A percentile compares a stretch with the other conserved stretches of the same genome.
Conservation (phyloP, 768 basidiomycete genomes). For the Boletus speciosus region DNA sequence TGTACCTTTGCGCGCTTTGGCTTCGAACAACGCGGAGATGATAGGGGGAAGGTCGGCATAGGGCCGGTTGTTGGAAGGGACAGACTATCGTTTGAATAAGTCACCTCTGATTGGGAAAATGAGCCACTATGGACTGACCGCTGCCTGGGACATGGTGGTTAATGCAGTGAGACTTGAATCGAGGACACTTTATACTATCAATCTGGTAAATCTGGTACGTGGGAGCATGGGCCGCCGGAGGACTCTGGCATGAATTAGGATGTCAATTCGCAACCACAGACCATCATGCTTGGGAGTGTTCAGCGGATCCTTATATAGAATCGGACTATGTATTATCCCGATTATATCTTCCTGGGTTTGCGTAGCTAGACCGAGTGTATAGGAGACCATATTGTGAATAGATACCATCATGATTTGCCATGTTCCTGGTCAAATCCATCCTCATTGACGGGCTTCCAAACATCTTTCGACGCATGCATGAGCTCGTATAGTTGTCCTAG, state of each 20-base stretch:
- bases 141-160: slow-evolving; percentile 36
- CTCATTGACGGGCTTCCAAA: slow-evolving; percentile 64
- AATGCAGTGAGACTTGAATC: not conserved
- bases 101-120: not conserved
- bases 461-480: slow-evolving; percentile 85
- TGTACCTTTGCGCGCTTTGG: slow-evolving; percentile 63
- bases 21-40: slow-evolving; percentile 51
- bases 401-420: slow-evolving; percentile 11
- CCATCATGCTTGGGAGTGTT: slow-evolving; percentile 1
- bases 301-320: not conserved
- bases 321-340: slow-evolving; percentile 4
- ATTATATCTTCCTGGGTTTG: not conserved
- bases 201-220: slow-evolving; percentile 10
- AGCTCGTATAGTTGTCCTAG: slow-evolving; percentile 92
- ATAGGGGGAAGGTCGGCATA: slow-evolving; percentile 53
- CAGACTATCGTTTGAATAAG: slow-evolving; percentile 27
- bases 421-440: slow-evolving; percentile 1
- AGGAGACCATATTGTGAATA: slow-evolving; percentile 1
- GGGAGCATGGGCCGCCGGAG: not conserved
- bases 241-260: not conserved
- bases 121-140: slow-evolving; percentile 27
- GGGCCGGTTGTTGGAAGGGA: slow-evolving; percentile 42
- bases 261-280: slow-evolving; percentile 1
- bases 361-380: slow-evolving; percentile 6
- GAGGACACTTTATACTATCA: slow-evolving; percentile 13